These are phyloP conservation scores for Beauveria pseudobassiana DNA, from an alignment of 2,329 filamentous ascomycete species.

Conservation along the genomic window DNA sequence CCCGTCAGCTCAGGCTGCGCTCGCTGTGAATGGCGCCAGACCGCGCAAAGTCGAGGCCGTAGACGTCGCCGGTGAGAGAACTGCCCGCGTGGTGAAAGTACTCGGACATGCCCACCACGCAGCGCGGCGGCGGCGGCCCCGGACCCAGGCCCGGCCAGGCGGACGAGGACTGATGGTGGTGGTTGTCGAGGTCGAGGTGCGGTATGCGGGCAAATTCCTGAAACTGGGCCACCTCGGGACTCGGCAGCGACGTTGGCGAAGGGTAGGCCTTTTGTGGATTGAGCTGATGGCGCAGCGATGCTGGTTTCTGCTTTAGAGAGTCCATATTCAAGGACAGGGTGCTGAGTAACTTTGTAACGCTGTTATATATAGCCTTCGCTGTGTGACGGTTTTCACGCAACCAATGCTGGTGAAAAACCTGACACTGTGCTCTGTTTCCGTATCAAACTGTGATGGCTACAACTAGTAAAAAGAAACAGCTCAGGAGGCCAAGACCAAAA, in stretches of 20 bases:
- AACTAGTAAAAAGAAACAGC: neutral
- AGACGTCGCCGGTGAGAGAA: conserved; percentile 18
- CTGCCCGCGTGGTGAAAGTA: conserved; percentile 13
- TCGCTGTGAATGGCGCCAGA: conserved; percentile 36
- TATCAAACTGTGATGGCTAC: neutral
- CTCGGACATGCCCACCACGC: neutral
- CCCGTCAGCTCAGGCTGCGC: conserved; percentile 32
- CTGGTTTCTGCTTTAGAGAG: neutral
- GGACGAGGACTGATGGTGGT: neutral
- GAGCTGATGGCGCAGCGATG: neutral
- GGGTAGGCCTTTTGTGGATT: neutral
- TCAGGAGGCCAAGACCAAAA: neutral
- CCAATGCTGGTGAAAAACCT: neutral
- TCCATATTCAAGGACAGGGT: neutral
- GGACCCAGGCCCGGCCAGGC: neutral
- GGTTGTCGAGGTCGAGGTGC: neutral
- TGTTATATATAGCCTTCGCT: neutral
- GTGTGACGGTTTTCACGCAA: neutral
- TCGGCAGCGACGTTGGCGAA: neutral
- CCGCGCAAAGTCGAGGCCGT: conserved; percentile 20
- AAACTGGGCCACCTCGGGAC: neutral
- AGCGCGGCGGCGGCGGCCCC: too few species aligned
- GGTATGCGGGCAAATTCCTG: conserved; percentile 1
- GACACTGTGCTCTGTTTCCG: neutral
- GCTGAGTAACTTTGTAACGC: too few species aligned